A percentile compares a stretch with the other conserved stretches of the same genome.
These are phyloP conservation scores for Boletus rubroflammeus DNA, from an alignment of 768 basidiomycete genomes.

Conservation along the genomic window DNA sequence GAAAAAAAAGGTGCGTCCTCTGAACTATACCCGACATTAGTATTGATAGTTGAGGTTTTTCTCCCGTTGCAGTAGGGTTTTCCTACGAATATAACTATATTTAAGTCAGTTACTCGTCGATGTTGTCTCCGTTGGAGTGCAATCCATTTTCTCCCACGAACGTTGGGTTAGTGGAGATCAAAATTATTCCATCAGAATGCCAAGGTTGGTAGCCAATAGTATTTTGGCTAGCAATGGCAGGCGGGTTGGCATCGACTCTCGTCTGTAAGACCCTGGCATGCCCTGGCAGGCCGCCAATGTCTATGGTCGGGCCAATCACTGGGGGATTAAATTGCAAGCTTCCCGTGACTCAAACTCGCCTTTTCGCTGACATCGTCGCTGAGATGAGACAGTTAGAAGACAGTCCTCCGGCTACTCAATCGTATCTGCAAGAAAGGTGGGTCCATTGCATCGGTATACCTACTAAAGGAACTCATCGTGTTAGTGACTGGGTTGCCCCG, in stretches of 20 bases:
- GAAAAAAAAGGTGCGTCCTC: conserved; percentile 1
- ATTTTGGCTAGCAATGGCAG: not conserved
- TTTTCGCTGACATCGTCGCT: not conserved
- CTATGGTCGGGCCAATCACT: not conserved
- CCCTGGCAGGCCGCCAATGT: conserved; percentile 12
- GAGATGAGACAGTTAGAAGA: not conserved
- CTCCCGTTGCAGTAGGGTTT: not conserved
- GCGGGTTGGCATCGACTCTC: not conserved
- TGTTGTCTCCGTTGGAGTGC: not conserved
- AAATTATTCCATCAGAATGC: not conserved
- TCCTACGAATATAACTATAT: not conserved
- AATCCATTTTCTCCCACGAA: conserved; percentile 11
- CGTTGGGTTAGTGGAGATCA: not conserved
- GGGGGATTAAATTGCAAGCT: not conserved
- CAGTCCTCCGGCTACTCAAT: not conserved
- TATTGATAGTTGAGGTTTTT: not conserved
- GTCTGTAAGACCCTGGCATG: not conserved
- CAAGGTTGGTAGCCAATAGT: conserved; percentile 1
- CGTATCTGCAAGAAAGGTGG: not conserved
- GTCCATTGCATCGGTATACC: not conserved
- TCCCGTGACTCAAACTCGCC: not conserved
- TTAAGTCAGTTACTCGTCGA: not conserved
- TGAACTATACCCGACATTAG: not conserved
- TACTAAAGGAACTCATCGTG: not conserved
- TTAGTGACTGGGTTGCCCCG: not conserved